Evolutionary conservation across 345 rosid genomes (phyloP).

Genomic region (Ceriops decandra): DNA sequence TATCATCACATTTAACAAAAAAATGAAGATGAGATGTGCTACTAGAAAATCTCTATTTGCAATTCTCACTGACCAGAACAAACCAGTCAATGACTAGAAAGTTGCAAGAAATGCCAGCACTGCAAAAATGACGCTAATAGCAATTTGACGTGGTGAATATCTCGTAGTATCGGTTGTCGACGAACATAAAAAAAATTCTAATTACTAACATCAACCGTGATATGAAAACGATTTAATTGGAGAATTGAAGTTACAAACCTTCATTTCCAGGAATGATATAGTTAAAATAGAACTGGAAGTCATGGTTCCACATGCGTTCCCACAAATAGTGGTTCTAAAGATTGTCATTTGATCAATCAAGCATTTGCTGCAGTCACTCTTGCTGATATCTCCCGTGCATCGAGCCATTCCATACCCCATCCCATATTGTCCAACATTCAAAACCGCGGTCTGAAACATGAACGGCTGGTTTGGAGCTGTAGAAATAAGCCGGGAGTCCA

Average conservation of each 20-base stretch:
- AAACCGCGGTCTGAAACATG: slow-evolving; percentile 29
- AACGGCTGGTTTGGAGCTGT: slow-evolving; percentile 23
- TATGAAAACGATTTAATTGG: no score
- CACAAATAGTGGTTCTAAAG: slow-evolving; percentile 31
- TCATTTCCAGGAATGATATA: slow-evolving; percentile 18
- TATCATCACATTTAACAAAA: not conserved
- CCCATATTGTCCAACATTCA: slow-evolving; percentile 36
- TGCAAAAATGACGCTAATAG: slow-evolving; percentile 12
- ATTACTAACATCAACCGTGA: no score
- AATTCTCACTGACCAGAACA: not conserved
- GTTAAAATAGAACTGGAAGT: slow-evolving; percentile 38
- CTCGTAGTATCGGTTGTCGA: slow-evolving; percentile 14
- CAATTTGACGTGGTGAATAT: slow-evolving; percentile 13
- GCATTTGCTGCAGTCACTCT: slow-evolving; percentile 32
- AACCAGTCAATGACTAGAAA: slow-evolving; percentile 9
- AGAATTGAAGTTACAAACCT: slow-evolving; percentile 17
- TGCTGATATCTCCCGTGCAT: slow-evolving; percentile 37
- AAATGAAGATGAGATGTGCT: not conserved
- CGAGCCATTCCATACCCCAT: slow-evolving; percentile 49
- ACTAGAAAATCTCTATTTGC: not conserved
- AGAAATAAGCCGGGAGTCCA: slow-evolving; percentile 22
- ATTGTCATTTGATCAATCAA: slow-evolving; percentile 24
- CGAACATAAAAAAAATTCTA: no score
- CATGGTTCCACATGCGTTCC: slow-evolving; percentile 46
- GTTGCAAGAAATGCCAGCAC: slow-evolving; percentile 12